phyloP scores from a whole-genome alignment of 2,329 filamentous ascomycete genomes.

The Botrytis medusae region DNA sequence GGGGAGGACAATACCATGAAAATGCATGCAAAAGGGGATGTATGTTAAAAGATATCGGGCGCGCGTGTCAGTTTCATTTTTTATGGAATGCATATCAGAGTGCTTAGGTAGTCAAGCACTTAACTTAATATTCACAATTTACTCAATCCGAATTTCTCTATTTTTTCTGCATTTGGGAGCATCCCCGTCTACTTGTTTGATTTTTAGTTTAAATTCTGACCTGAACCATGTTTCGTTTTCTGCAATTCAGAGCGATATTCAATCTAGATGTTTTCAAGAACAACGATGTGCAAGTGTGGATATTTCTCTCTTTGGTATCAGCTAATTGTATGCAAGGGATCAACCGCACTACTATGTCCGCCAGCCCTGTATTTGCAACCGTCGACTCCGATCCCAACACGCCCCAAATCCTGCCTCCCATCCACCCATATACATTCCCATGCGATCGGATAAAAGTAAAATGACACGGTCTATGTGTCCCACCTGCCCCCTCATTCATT shows the following conservation, averaged over 20 bases:
- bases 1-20: constrained; percentile 10
- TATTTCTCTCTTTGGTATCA: not conserved
- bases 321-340: not conserved
- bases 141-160: not conserved
- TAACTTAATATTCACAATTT: constrained; percentile 7
- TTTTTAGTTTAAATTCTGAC: too few species aligned
- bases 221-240: not conserved
- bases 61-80: not conserved
- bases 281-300: not conserved
- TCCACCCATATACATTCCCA: constrained; percentile 7
- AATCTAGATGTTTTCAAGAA: not conserved
- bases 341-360: constrained; percentile 1
- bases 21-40: constrained; percentile 9
- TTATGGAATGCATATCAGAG: constrained; percentile 4
- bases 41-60: not conserved
- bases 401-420: not conserved
- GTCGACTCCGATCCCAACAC: not conserved
- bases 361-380: constrained; percentile 6
- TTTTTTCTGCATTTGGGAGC: not conserved
- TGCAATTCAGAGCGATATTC: not conserved
- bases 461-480: not conserved
- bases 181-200: not conserved
- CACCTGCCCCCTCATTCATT: not conserved
- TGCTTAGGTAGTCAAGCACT: constrained; percentile 7
- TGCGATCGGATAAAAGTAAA: constrained; percentile 2